Percentiles rank a stretch among this genome's conserved stretches.
phyloP scores from a whole-genome alignment of 768 basidiomycete species.

The Hypsizygus marmoreus region DNA sequence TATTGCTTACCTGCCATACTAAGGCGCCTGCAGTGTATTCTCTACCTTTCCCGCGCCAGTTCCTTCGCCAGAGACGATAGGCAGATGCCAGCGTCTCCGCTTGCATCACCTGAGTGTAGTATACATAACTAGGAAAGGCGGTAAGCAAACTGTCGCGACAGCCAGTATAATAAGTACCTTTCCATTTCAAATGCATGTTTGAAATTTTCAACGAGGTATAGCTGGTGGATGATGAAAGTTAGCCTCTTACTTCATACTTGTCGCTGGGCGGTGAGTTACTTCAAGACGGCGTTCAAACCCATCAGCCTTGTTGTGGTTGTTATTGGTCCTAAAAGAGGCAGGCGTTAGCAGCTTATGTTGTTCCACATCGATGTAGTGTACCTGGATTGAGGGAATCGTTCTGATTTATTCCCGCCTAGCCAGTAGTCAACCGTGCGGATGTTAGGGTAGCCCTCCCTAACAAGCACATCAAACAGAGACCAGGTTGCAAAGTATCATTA shows the following conservation, averaged over 20 bases:
- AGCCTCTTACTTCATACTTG: not conserved
- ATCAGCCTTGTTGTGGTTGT: slow-evolving; percentile 90
- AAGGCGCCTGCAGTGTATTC: slow-evolving; percentile 90
- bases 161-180: slow-evolving; percentile 45
- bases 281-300: slow-evolving; percentile 84
- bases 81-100: slow-evolving; percentile 88
- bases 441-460: slow-evolving; percentile 86
- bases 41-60: slow-evolving; percentile 85
- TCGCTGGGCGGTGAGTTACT: slow-evolving; percentile 50
- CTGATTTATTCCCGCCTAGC: slow-evolving; percentile 71
- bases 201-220: slow-evolving; percentile 96
- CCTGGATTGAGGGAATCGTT: slow-evolving; percentile 90
- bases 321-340: slow-evolving; percentile 49
- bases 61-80: slow-evolving; percentile 87
- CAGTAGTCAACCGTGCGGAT: slow-evolving; percentile 89
- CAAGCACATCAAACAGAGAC: slow-evolving; percentile 1
- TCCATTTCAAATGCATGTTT: slow-evolving; percentile 87
- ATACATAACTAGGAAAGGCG: slow-evolving; percentile 65
- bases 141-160: too few relatives aligned
- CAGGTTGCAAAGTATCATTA: not conserved
- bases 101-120: slow-evolving; percentile 96
- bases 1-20: slow-evolving; percentile 84
- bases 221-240: slow-evolving; percentile 34
- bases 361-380: slow-evolving; percentile 25
- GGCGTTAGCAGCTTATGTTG: not conserved